A percentile compares a stretch with the other conserved stretches of the same genome.
These are phyloP conservation scores for Pseudonectria buxi DNA, from an alignment of 2,329 filamentous ascomycete genomes.

Conservation along the genomic window DNA sequence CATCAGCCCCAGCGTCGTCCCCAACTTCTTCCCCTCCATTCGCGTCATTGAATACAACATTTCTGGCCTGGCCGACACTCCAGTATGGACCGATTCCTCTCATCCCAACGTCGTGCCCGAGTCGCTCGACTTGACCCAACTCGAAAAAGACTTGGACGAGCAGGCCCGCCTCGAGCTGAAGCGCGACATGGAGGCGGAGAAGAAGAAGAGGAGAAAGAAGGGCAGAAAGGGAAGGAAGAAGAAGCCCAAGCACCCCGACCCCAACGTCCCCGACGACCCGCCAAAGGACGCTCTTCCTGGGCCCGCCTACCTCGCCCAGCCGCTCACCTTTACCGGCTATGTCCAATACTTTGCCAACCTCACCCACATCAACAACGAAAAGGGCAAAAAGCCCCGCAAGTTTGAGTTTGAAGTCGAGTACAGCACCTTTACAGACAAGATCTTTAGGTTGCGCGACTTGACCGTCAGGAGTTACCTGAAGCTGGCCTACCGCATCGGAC, in stretches of 20 bases:
- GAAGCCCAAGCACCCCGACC: slow-evolving; percentile 51
- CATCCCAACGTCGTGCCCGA: slow-evolving; percentile 6
- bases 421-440: slow-evolving; percentile 67
- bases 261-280: slow-evolving; percentile 64
- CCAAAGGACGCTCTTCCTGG: slow-evolving; percentile 68
- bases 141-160: slow-evolving; percentile 26
- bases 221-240: slow-evolving; percentile 40
- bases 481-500: slow-evolving; percentile 71
- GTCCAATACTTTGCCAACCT: slow-evolving; percentile 92
- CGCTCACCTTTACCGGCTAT: slow-evolving; percentile 71
- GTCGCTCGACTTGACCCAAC: slow-evolving; percentile 3
- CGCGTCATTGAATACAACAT: slow-evolving; percentile 95
- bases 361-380: slow-evolving; percentile 77
- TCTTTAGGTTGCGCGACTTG: slow-evolving; percentile 72
- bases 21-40: slow-evolving; percentile 84
- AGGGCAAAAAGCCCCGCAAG: slow-evolving; percentile 46
- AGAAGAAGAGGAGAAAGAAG: slow-evolving; percentile 33
- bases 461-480: slow-evolving; percentile 77
- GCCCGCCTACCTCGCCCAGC: slow-evolving; percentile 82
- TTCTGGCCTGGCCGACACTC: slow-evolving; percentile 58
- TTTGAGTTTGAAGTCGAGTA: slow-evolving; percentile 83
- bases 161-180: slow-evolving; percentile 20
- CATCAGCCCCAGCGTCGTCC: slow-evolving; percentile 81
- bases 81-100: slow-evolving; percentile 38
- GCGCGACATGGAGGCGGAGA: slow-evolving; percentile 19